Percentiles rank a stretch among this genome's conserved stretches.
These are phyloP conservation scores for Tricholomella constricta DNA, from an alignment of 768 basidiomycete species.

Conservation along the genomic window DNA sequence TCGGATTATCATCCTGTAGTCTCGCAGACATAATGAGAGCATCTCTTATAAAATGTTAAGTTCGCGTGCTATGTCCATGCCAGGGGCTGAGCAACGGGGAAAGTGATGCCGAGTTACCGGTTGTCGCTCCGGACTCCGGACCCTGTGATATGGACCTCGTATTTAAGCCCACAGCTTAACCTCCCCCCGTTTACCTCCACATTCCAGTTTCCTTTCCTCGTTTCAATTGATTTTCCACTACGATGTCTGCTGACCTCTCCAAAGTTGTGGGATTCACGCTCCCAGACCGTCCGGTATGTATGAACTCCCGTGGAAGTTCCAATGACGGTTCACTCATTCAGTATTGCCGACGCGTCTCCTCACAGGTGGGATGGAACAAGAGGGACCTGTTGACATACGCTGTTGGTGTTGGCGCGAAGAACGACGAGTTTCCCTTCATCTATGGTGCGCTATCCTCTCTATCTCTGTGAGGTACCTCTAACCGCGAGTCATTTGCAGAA, in stretches of 20 bases:
- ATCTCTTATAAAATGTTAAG: too few species aligned
- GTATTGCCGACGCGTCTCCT: background rate
- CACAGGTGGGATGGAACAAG: conserved; percentile 81
- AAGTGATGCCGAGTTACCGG: conserved; percentile 1
- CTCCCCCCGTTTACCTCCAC: too few species aligned
- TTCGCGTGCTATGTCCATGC: too few species aligned
- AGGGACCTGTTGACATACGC: conserved; percentile 82
- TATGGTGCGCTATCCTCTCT: conserved; percentile 54
- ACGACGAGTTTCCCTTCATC: conserved; percentile 65
- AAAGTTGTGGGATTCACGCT: conserved; percentile 63
- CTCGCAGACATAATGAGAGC: too few species aligned
- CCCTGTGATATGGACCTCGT: background rate
- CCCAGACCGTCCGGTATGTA: conserved; percentile 33
- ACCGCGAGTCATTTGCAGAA: conserved; percentile 35
- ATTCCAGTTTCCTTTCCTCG: background rate
- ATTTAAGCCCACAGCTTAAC: background rate
- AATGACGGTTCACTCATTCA: background rate
- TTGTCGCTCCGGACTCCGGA: background rate
- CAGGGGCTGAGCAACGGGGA: too few species aligned
- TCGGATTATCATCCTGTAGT: too few species aligned
- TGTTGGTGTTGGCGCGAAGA: conserved; percentile 79
- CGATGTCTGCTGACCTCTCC: conserved; percentile 60
- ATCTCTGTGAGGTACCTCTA: background rate
- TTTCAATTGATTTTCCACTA: too few species aligned
- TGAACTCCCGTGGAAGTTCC: background rate